Evolutionary conservation across 148 eudicot species (phyloP).

Genomic region (Tetragonia tetragonoides): DNA sequence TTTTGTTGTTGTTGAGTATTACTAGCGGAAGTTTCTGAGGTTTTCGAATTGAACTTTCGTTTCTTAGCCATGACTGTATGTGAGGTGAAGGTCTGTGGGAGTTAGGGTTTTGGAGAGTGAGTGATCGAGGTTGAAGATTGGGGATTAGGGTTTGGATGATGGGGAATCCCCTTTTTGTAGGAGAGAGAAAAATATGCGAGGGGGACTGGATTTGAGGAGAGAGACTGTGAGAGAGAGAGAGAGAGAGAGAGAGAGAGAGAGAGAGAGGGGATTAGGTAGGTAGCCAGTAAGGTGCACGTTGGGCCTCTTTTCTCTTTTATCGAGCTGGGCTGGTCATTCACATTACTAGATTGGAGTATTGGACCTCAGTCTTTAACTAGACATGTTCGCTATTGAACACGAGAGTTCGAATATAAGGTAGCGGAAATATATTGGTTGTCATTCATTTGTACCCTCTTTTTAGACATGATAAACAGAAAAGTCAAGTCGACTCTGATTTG

Average conservation of each 20-base stretch:
- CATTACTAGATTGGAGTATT: no score
- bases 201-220: background rate
- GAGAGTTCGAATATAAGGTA: no score
- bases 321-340: no score
- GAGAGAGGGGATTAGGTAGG: background rate
- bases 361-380: no score
- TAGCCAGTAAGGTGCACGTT: no score
- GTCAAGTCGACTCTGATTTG: no score
- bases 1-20: no score
- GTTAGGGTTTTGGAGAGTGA: conserved; percentile 27
- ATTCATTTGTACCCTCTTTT: no score
- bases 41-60: conserved; percentile 46
- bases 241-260: background rate
- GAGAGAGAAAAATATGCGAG: conserved; percentile 2
- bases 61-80: conserved; percentile 51
- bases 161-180: conserved; percentile 7
- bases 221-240: background rate
- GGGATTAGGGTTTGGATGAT: conserved; percentile 21
- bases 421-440: no score
- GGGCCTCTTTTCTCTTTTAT: no score
- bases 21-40: conserved; percentile 26
- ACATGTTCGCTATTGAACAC: no score
- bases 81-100: background rate
- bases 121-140: background rate
- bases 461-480: no score